Evolutionary conservation across 164 flowering plant species (phyloP).

Genomic region (Tetracentron sinense): DNA sequence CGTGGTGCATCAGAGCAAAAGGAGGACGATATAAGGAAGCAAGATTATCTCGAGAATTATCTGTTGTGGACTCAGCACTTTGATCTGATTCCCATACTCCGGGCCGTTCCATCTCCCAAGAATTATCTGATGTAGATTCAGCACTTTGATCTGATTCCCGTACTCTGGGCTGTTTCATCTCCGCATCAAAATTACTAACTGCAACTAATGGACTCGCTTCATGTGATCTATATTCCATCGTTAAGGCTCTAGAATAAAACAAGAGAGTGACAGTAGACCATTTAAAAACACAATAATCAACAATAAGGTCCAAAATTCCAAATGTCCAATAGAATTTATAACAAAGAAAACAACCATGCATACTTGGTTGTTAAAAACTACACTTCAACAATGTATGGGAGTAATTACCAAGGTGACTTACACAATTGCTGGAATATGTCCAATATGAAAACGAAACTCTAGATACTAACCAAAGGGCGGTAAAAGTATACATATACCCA

Average conservation of each 20-base stretch:
- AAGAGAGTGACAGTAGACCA: neutral
- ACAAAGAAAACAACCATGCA: no score
- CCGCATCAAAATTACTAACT: conserved; percentile 87
- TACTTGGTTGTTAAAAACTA: no score
- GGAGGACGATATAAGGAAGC: conserved; percentile 90
- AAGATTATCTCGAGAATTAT: conserved; percentile 64
- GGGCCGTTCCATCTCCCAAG: no score
- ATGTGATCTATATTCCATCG: conserved; percentile 45
- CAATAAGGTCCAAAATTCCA: neutral
- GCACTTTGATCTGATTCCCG: conserved; percentile 72
- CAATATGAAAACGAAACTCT: no score
- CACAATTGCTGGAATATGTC: neutral
- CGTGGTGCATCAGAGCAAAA: conserved; percentile 66
- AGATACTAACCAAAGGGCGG: no score
- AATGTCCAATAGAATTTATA: no score
- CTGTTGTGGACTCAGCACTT: no score
- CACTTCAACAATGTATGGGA: neutral
- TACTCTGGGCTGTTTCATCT: conserved; percentile 66
- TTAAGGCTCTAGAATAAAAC: conserved; percentile 29
- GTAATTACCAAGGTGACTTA: no score
- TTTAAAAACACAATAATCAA: no score
- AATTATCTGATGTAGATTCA: no score
- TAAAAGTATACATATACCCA: no score
- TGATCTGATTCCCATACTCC: no score
- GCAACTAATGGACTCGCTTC: conserved; percentile 65